Conservation (phyloP, 2,329 filamentous ascomycete species). For the Davidsoniella eucalypti region DNA sequence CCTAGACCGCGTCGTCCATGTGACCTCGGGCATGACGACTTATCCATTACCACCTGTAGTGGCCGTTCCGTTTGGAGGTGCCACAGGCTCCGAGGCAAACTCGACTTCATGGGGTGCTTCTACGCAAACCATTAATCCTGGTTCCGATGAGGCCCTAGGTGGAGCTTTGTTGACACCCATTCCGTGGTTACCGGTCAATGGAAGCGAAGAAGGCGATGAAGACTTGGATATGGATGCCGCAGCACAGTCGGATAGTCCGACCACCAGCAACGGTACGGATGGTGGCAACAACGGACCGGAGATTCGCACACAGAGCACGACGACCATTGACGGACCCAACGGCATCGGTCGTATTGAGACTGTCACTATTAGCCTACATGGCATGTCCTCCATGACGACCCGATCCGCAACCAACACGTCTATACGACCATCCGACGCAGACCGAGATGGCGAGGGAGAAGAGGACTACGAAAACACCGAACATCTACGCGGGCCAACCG, state of each 20-base stretch:
- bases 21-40: conserved; percentile 62
- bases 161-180: conserved; percentile 88
- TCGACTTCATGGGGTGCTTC: conserved; percentile 30
- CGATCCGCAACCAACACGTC: conserved; percentile 2
- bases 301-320: conserved; percentile 55
- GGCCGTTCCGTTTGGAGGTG: conserved; percentile 36
- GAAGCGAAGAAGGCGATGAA: conserved; percentile 18
- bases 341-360: conserved; percentile 67
- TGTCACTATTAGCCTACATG: conserved; percentile 60
- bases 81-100: conserved; percentile 23
- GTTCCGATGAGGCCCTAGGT: conserved; percentile 76
- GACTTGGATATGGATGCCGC: conserved; percentile 7
- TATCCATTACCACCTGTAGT: conserved; percentile 63
- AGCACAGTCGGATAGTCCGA: conserved; percentile 1
- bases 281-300: conserved; percentile 22
- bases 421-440: conserved; percentile 11
- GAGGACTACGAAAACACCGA: conserved; percentile 44
- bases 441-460: conserved; percentile 13
- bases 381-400: conserved; percentile 35
- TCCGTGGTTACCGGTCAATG: conserved; percentile 54
- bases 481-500: conserved; percentile 68
- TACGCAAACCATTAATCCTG: conserved; percentile 35
- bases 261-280: conserved; percentile 5
- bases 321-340: conserved; percentile 68
- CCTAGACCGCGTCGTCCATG: conserved; percentile 75